Conservation (phyloP, 164 flowering plant species). For the Dillenia turbinata region DNA sequence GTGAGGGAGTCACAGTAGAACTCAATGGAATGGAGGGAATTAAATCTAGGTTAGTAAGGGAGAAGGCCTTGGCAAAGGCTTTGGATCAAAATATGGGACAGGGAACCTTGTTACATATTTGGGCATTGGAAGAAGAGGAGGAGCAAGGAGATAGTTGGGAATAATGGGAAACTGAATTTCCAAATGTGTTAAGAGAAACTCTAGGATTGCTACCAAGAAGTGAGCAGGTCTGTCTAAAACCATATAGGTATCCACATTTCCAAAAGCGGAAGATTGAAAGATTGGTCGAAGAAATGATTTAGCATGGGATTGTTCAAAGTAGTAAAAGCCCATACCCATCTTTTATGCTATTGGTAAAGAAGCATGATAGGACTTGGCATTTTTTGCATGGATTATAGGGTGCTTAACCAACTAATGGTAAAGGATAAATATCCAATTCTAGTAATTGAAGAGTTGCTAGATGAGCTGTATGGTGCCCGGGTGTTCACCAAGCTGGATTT, state of each 20-base stretch:
- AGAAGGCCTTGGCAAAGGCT: too few relatives aligned
- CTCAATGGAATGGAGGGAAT: too few relatives aligned
- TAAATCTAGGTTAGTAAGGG: too few relatives aligned
- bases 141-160: not conserved
- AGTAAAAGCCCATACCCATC: not conserved
- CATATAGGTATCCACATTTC: not conserved
- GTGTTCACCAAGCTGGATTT: not conserved
- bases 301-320: not conserved
- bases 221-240: not conserved
- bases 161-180: not conserved
- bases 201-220: not conserved
- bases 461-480: not conserved
- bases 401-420: not conserved
- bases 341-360: not conserved
- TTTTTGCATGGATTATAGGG: constrained; percentile 1
- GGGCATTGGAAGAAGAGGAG: not conserved
- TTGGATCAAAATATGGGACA: not conserved
- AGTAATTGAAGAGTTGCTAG: not conserved
- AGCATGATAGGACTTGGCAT: not conserved
- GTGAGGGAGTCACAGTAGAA: not conserved
- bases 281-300: not conserved
- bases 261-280: not conserved
- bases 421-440: constrained; percentile 5
- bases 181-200: not conserved
- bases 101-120: not conserved